Base-by-base conservation (phyloP, 2,329 filamentous ascomycete genomes). In the Cercospora zeina region DNA sequence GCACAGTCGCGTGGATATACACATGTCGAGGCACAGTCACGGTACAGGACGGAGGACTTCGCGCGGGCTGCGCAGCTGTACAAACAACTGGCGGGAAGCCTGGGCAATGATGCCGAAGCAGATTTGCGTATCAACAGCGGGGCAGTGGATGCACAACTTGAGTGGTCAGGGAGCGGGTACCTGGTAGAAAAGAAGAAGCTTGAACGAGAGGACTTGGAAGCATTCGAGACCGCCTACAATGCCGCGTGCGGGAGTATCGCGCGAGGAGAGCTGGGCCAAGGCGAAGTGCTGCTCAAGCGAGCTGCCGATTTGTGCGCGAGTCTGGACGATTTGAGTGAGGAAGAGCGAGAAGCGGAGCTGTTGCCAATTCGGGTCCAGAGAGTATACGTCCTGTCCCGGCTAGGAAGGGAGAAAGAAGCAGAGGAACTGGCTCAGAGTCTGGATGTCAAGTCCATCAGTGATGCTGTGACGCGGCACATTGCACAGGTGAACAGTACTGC, bases 161-260 rank as follows among this genome's bases (percentile, higher is more conserved):
- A 87, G 65, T 93, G 89, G 89, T 78, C 83, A 54, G 86, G 85
- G 3, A 78, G 79, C 54, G 82, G 81, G 16, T 76, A 82, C 61
- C 72, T 80, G 36, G 80, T 80, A 37, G 76, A 78, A 62, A 82
- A 81, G 67, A 83, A 84, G 74, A 85, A 84, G 71, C 79, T 83
- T 8, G 77, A 77, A 6, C 78, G 82, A 62, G 85, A 87, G 63
- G 85, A 90, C 69, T 77, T 89, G 27, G 89, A 92, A 65, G 85
- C 87, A 1, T 95, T 95, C 69, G 91, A 95, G 78, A 87, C 89
- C 27, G 87, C 89, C 10, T 96, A 90, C 77, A 96, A 96, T 74
- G 83, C 86, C 24, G 90, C 89, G 8, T 93, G 90, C 73, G 82
- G 82, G 19, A 86, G 85, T 73, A 87, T 95, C 69, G 88, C 89